A percentile compares a stretch with the other conserved stretches of the same genome.
These are phyloP conservation scores for Nicotiana rustica DNA, from an alignment of 305 asterid species.

Conservation along the genomic window DNA sequence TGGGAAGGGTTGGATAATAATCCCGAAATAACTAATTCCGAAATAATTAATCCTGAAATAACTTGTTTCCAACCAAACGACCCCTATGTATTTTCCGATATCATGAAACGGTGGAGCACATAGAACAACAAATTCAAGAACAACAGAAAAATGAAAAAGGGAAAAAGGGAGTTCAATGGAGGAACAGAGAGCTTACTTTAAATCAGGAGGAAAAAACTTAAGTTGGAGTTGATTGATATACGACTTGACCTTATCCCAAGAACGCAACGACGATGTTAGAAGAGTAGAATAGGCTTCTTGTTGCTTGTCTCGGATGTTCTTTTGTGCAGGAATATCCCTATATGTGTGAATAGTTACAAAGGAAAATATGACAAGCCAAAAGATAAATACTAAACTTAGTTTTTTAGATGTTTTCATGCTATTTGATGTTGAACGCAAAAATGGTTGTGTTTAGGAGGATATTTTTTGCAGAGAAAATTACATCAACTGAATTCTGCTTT, in stretches of 20 bases:
- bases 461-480: too few species aligned
- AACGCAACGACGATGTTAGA: not conserved
- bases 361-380: slow-evolving; percentile 27
- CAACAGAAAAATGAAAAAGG: too few species aligned
- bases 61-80: too few species aligned
- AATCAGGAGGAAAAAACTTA: slow-evolving; percentile 37
- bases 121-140: too few species aligned
- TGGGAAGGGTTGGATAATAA: too few species aligned
- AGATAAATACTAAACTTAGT: not conserved
- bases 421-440: not conserved
- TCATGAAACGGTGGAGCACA: too few species aligned
- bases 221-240: slow-evolving; percentile 22
- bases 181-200: slow-evolving; percentile 38
- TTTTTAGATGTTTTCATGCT: slow-evolving; percentile 13
- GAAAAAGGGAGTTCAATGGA: too few species aligned
- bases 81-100: too few species aligned
- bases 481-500: too few species aligned
- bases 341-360: not conserved
- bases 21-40: too few species aligned
- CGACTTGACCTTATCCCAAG: slow-evolving; percentile 38
- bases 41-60: too few species aligned
- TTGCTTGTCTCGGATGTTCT: not conserved
- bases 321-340: not conserved
- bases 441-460: not conserved
- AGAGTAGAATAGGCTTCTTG: slow-evolving; percentile 21